These are phyloP conservation scores for Biscogniauxia sp. DNA, from an alignment of 2,329 filamentous ascomycete species.

Conservation along the genomic window DNA sequence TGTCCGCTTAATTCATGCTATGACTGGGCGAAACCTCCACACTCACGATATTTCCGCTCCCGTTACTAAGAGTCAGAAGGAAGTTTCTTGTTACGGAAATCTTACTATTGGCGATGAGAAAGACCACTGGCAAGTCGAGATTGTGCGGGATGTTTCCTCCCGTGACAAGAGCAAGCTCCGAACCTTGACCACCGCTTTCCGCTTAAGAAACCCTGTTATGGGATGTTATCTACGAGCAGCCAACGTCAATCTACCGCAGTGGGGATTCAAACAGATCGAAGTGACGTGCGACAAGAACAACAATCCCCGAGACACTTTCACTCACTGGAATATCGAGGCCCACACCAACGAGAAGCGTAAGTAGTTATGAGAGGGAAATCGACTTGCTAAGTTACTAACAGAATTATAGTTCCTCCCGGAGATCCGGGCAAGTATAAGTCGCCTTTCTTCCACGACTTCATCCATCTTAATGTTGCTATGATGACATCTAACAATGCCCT, in stretches of 20 bases:
- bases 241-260: constrained; percentile 94
- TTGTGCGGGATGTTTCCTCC: constrained; percentile 85
- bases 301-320: constrained; percentile 89
- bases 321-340: constrained; percentile 97
- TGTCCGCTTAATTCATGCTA: constrained; percentile 87
- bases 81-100: constrained; percentile 96
- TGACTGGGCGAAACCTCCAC: constrained; percentile 96
- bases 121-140: constrained; percentile 94
- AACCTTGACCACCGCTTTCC: constrained; percentile 90
- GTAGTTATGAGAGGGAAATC: constrained; percentile 34
- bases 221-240: constrained; percentile 94
- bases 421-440: constrained; percentile 93
- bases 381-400: constrained; percentile 9
- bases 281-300: constrained; percentile 92
- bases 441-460: constrained; percentile 95
- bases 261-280: constrained; percentile 99
- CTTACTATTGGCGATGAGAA: constrained; percentile 93
- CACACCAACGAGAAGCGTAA: constrained; percentile 91
- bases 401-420: constrained; percentile 69
- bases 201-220: constrained; percentile 75
- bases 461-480: constrained; percentile 98
- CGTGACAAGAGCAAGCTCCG: constrained; percentile 81
- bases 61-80: constrained; percentile 81
- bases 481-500: constrained; percentile 99
- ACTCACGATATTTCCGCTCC: constrained; percentile 89